Base-by-base conservation (phyloP, 169 alveolate genomes). In the Plasmodium chabaudi region DNA sequence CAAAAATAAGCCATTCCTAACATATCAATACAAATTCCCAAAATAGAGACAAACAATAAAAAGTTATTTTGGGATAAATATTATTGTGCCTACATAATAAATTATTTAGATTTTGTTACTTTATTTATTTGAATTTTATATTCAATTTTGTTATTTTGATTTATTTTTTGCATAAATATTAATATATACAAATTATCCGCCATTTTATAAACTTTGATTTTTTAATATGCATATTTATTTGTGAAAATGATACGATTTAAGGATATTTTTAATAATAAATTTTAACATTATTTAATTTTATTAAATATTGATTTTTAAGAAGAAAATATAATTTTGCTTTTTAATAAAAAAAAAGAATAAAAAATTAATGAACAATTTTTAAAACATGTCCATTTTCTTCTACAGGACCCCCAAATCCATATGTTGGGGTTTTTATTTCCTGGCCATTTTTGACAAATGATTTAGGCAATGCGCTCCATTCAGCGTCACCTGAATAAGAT, bases 371-470 rank as follows among this genome's bases (percentile, higher is more conserved):
- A 23, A 49, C 51, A 55, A 75, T 75, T 19, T 75, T 60, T 51
- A 63, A 6, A 34, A 75, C 51, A 23, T 75, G 39, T 63, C 88
- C 88, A 46, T 56, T 63, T 75, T 75, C 88, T 75, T 75, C 88
- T 51, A 75, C 67, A 19, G 88, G 88, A 0, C 88, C 88, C 39
- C 88, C 88, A 27, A 60, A 39, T 23, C 55, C 5, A 7, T 51
- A 61, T 9, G 39, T 12, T 55, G 60, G 25, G 42, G 64, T 47
- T 44, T 23, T 60, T 46, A 25, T 55, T 17, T 21, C 67, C 6
- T 64, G 55, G 23, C 67, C 9, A 44, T 25, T 47, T 13, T 21
- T 21, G 49, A 17, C 13, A 19, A 47, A 46, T 27, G 68, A 21
- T 13, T 21, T 55, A 15, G 42, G 53, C 64, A 47, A 19, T 46